phyloP scores from a whole-genome alignment of 2,329 filamentous ascomycete species.

The Alternaria burnsii region DNA sequence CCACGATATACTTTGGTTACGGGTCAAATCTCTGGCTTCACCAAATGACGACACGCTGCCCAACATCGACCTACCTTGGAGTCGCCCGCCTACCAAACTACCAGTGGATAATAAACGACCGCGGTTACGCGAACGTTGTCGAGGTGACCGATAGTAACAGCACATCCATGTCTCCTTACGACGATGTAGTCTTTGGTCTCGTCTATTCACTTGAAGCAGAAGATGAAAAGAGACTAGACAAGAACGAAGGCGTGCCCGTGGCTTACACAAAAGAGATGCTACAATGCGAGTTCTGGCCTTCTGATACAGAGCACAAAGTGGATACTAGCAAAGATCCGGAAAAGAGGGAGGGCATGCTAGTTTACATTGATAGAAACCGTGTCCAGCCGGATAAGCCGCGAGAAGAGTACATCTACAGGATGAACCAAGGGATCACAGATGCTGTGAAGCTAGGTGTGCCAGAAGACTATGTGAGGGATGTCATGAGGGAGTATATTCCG shows the following conservation, averaged over 20 bases:
- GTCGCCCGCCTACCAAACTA: constrained; percentile 66
- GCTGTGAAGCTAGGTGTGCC: constrained; percentile 64
- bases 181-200: constrained; percentile 44
- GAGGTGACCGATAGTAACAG: constrained; percentile 15
- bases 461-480: constrained; percentile 61
- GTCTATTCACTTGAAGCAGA: constrained; percentile 38
- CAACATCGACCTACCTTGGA: constrained; percentile 62
- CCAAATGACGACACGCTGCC: constrained; percentile 72
- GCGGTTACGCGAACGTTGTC: constrained; percentile 75
- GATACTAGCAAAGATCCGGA: constrained; percentile 31
- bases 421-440: constrained; percentile 71
- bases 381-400: constrained; percentile 54
- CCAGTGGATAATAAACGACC: constrained; percentile 71
- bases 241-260: constrained; percentile 68
- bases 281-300: constrained; percentile 55
- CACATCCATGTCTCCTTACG: not conserved
- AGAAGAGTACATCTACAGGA: constrained; percentile 68
- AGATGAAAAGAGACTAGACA: constrained; percentile 46
- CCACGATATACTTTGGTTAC: constrained; percentile 72
- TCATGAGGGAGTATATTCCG: constrained; percentile 63
- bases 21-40: constrained; percentile 73
- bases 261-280: constrained; percentile 66
- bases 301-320: constrained; percentile 13
- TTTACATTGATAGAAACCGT: constrained; percentile 66
- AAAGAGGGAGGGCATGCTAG: constrained; percentile 56